Conservation (phyloP, 2,329 filamentous ascomycete species). For the Sporothrix euskadiensis region DNA sequence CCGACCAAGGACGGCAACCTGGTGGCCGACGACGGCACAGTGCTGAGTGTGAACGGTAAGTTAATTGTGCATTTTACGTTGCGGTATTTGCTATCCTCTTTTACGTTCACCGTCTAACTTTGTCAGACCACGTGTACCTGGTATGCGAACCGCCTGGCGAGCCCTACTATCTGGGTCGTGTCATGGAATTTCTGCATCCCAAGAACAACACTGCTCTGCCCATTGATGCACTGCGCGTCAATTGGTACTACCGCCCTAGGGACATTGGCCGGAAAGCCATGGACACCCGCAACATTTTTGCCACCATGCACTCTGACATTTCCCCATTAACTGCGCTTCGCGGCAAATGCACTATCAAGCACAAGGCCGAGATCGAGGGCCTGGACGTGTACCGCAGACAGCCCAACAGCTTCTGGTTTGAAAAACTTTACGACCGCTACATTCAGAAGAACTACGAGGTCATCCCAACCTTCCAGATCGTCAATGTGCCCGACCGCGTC, state of each 20-base stretch:
- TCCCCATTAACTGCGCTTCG: slow-evolving; percentile 89
- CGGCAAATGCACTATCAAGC: slow-evolving; percentile 87
- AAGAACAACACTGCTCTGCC: slow-evolving; percentile 71
- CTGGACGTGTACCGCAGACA: slow-evolving; percentile 81
- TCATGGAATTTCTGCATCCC: slow-evolving; percentile 94
- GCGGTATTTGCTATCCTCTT: background rate
- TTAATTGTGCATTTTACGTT: background rate
- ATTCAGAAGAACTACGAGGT: slow-evolving; percentile 98
- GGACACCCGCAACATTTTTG: slow-evolving; percentile 88
- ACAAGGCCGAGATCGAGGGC: slow-evolving; percentile 81
- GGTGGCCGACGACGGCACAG: slow-evolving; percentile 86
- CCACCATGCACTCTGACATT: slow-evolving; percentile 97
- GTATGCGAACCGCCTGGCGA: slow-evolving; percentile 97
- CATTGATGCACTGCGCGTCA: slow-evolving; percentile 86
- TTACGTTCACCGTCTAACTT: slow-evolving; percentile 20
- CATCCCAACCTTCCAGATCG: slow-evolving; percentile 85
- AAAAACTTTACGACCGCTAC: slow-evolving; percentile 96
- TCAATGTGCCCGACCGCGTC: slow-evolving; percentile 93
- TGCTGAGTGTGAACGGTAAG: slow-evolving; percentile 82
- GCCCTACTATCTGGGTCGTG: slow-evolving; percentile 94
- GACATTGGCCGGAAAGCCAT: slow-evolving; percentile 91
- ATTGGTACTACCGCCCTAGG: slow-evolving; percentile 97
- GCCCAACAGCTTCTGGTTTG: slow-evolving; percentile 92
- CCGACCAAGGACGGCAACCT: slow-evolving; percentile 72
- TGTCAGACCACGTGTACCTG: slow-evolving; percentile 78